A percentile compares a stretch with the other conserved stretches of the same genome.
Evolutionary conservation across 2,329 filamentous ascomycete genomes (phyloP).

Genomic region (Ceratocystis papillata): DNA sequence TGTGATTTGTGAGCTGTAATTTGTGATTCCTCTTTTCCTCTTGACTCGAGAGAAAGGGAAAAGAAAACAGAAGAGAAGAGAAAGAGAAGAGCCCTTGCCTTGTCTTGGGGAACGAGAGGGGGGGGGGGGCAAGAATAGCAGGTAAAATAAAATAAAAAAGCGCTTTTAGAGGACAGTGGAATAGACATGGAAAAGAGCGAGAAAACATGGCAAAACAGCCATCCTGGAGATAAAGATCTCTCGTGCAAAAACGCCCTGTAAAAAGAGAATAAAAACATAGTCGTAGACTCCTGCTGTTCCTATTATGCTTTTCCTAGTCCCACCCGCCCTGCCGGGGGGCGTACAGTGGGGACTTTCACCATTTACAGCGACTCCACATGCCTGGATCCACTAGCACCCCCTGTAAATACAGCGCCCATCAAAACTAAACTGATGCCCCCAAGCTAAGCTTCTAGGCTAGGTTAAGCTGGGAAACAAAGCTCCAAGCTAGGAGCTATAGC

Average conservation of each 20-base stretch:
- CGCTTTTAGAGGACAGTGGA: background rate
- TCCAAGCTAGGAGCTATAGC: background rate
- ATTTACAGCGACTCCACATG: background rate
- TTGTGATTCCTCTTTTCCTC: background rate
- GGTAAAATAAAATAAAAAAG: conserved; percentile 6
- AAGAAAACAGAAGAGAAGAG: conserved; percentile 7
- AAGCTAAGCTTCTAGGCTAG: no score
- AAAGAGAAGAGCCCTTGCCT: conserved; percentile 4
- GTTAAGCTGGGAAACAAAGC: background rate
- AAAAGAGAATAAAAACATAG: no score
- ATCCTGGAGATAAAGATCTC: no score
- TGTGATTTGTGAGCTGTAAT: no score
- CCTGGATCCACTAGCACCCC: background rate
- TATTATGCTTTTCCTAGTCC: no score
- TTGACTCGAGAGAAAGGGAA: conserved; percentile 8
- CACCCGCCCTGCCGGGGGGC: no score
- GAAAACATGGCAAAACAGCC: background rate
- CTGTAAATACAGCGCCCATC: background rate
- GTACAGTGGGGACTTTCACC: no score
- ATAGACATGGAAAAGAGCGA: background rate
- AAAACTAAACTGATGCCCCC: background rate
- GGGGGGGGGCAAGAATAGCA: background rate
- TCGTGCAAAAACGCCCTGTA: no score
- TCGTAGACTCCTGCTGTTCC: no score
- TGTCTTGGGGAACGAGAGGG: no score